Evolutionary conservation across 2,329 filamentous ascomycete genomes (phyloP).

Genomic region (Macrophomina pseudophaseolina): DNA sequence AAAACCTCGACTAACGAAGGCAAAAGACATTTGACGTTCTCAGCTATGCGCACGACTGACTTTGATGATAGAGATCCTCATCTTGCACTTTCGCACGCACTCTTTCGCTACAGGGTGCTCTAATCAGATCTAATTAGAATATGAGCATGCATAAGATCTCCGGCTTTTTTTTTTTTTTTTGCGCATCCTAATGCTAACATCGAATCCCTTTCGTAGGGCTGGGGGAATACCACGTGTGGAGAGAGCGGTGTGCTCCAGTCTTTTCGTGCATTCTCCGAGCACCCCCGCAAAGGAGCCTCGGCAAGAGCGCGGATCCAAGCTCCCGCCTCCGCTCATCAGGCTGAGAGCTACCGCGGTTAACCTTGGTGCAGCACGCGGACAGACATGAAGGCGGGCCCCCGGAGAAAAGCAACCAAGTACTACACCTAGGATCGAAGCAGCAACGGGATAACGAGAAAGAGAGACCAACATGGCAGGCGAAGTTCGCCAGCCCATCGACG

Average conservation of each 20-base stretch:
- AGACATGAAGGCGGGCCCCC: background rate
- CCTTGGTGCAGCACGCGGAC: background rate
- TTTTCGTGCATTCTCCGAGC: background rate
- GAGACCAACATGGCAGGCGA: constrained; percentile 72
- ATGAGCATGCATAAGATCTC: no score
- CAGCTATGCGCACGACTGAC: no score
- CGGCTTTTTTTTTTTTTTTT: no score
- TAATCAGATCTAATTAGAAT: no score
- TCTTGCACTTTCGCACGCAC: no score
- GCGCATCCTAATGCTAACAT: no score
- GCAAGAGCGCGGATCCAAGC: constrained; percentile 17
- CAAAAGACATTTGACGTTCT: background rate
- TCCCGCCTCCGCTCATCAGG: constrained; percentile 12
- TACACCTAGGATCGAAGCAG: background rate
- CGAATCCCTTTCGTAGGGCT: background rate
- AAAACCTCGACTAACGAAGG: background rate
- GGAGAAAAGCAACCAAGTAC: background rate
- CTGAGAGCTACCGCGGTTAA: constrained; percentile 9
- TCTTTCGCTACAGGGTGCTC: no score
- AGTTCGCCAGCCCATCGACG: constrained; percentile 89
- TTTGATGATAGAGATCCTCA: no score
- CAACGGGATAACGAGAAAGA: background rate
- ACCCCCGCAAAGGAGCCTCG: constrained; percentile 20
- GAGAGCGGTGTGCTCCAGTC: background rate
- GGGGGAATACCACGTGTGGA: background rate